Percentiles rank a stretch among this genome's conserved stretches.
phyloP scores from a whole-genome alignment of 2,329 filamentous ascomycete genomes.

The Hymenoscyphus infarciens region DNA sequence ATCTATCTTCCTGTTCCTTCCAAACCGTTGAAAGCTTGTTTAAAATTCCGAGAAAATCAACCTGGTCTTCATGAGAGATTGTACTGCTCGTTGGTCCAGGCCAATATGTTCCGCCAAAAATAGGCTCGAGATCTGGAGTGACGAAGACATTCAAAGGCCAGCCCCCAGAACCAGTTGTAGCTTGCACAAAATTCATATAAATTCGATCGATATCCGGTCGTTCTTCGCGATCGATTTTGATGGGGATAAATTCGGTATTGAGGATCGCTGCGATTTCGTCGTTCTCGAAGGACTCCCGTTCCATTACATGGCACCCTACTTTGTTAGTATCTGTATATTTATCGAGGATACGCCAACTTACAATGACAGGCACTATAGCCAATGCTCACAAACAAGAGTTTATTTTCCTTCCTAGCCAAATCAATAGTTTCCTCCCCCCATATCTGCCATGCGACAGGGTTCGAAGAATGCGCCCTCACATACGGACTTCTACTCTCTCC shows the following conservation, averaged over 20 bases:
- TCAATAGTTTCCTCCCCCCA: conserved; percentile 75
- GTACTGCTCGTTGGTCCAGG: conserved; percentile 49
- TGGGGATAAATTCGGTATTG: conserved; percentile 83
- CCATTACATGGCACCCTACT: conserved; percentile 83
- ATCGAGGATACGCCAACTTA: conserved; percentile 43
- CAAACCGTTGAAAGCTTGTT: conserved; percentile 73
- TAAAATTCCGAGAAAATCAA: conserved; percentile 81
- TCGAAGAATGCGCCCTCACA: conserved; percentile 70
- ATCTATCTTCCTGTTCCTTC: conserved; percentile 79
- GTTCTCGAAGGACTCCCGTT: conserved; percentile 86
- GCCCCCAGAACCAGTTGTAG: conserved; percentile 82
- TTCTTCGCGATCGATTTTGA: conserved; percentile 91
- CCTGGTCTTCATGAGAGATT: conserved; percentile 48
- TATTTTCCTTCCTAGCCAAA: conserved; percentile 76
- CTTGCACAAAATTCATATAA: conserved; percentile 98
- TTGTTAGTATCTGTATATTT: conserved; percentile 3
- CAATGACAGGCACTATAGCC: conserved; percentile 96
- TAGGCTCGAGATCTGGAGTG: conserved; percentile 85
- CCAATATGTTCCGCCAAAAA: conserved; percentile 97
- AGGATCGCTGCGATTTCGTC: conserved; percentile 74
- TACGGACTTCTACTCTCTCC: conserved; percentile 63
- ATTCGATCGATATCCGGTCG: conserved; percentile 91
- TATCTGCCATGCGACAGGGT: conserved; percentile 87
- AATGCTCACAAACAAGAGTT: conserved; percentile 88
- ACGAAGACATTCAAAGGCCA: conserved; percentile 98